Base-by-base conservation (phyloP, 768 basidiomycete species). In the Suillus bovinus region DNA sequence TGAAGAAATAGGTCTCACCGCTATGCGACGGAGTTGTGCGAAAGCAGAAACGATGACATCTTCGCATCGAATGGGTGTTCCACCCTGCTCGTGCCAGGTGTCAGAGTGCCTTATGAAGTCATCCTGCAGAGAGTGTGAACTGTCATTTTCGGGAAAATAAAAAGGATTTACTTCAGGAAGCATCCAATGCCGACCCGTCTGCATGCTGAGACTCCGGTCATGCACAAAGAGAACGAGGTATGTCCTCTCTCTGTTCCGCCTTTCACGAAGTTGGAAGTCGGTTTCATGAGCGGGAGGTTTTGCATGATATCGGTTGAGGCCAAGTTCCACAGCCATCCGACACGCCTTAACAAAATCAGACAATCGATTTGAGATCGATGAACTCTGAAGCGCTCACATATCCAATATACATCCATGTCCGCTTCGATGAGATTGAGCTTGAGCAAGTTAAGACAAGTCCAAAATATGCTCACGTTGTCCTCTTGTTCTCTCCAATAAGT, bases 401-500 rank as follows among this genome's bases (percentile, higher is more conserved):
- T 62, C 92, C 92, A 71, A 94, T 91, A 71, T 89, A 94, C 59
- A 84, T 89, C 92, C 92, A 94, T 14, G 91, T 93, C 50, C 88
- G 84, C 89, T 91, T 70, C 16, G 31, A 61, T 63, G 42, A 41
- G 61, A 56, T 50, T 71, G 62, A 75, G 63, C 4, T 17, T 63
- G 41, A 29, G 57, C 47, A 41, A 38, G 34, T 46, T 36, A 22
- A 27, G 44, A 64, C 16, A 63, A 34, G 49, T 58, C 59, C 41
- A 61, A 61, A 7, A 59, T 64, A 53, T 61, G 72, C 83, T 53
- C 65, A 90, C 90, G 60, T 86, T 90, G 67, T 96, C 94, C 65
- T 91, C 87, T 44, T 93, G 90, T 68, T 93, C 91, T 71, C 84
- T 89, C 92, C 93, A 96, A 74, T 95, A 96, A 42, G 89, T 92